Conservation (phyloP, 1,284 basidiomycete genomes). For the Tetrapyrgos nigripes region DNA sequence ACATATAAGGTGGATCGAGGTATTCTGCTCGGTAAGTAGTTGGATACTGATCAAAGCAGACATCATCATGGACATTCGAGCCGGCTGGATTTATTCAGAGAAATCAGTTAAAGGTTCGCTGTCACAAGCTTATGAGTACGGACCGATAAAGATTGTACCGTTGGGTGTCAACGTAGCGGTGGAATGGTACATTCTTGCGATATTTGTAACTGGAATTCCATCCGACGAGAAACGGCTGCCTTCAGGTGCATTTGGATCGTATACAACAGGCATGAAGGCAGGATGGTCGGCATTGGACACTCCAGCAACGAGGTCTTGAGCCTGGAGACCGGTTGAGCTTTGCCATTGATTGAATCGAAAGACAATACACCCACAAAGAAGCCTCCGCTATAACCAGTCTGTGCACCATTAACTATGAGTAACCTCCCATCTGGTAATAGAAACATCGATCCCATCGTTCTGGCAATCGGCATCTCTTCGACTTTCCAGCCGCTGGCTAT, state of each 20-base stretch:
- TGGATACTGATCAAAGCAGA: slow-evolving; percentile 27
- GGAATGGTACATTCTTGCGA: slow-evolving; percentile 42
- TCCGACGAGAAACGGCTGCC: slow-evolving; percentile 45
- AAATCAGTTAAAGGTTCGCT: slow-evolving; percentile 20
- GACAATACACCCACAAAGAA: slow-evolving; percentile 46
- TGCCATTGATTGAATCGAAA: slow-evolving; percentile 38
- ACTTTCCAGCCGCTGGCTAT: slow-evolving; percentile 37
- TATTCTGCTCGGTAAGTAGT: slow-evolving; percentile 65
- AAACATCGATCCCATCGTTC: slow-evolving; percentile 48
- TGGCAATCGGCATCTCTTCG: slow-evolving; percentile 35
- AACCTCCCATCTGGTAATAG: slow-evolving; percentile 54
- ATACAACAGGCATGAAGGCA: slow-evolving; percentile 47
- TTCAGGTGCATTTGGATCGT: slow-evolving; percentile 44
- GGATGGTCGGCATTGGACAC: slow-evolving; percentile 53
- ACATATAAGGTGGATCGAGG: slow-evolving; percentile 76
- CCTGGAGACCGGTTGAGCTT: slow-evolving; percentile 37
- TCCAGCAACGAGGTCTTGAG: slow-evolving; percentile 52
- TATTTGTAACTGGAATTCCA: slow-evolving; percentile 43
- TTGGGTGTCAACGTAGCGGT: slow-evolving; percentile 35
- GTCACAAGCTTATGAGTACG: background rate
- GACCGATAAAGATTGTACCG: slow-evolving; percentile 21
- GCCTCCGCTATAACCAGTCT: slow-evolving; percentile 56
- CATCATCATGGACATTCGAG: slow-evolving; percentile 59
- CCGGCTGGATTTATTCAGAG: slow-evolving; percentile 32
- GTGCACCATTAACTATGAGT: slow-evolving; percentile 48